Percentiles rank a stretch among this genome's conserved stretches.
Evolutionary conservation across 108 stramenopile genomes (phyloP).

Genomic region (Pseudonitzschia multiseries): DNA sequence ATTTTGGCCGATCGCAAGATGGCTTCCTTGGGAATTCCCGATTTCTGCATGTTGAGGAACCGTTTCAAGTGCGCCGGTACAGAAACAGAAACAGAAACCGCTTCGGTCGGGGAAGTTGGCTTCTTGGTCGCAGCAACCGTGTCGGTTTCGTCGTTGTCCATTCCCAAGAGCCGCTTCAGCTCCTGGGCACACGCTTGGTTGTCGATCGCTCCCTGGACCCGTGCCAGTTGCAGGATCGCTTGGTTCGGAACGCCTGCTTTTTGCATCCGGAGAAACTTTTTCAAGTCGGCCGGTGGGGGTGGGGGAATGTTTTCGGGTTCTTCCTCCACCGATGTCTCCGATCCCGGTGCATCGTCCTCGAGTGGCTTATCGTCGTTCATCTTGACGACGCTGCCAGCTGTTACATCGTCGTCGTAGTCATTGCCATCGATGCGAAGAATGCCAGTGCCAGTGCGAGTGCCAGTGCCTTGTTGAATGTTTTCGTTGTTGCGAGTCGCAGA

Average conservation of each 20-base stretch:
- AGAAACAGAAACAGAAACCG: too few species aligned
- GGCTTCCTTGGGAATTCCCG: background rate
- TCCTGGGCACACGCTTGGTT: background rate
- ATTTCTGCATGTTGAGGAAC: background rate
- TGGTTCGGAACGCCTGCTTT: slow-evolving; percentile 1
- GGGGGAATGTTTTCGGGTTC: background rate
- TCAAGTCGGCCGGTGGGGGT: background rate
- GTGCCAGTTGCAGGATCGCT: background rate
- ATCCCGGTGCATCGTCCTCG: background rate
- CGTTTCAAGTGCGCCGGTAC: background rate
- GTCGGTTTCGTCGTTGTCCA: background rate
- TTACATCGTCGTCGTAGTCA: too few species aligned
- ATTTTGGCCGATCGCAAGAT: background rate
- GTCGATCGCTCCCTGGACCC: background rate
- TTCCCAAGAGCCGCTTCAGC: background rate
- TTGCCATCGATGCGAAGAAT: too few species aligned
- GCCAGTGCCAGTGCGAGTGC: too few species aligned
- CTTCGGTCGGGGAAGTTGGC: background rate
- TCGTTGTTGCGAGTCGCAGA: background rate
- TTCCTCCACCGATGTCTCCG: background rate
- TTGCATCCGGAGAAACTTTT: background rate
- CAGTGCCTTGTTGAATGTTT: too few species aligned
- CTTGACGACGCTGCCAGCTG: too few species aligned
- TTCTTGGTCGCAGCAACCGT: background rate
- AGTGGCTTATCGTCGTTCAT: background rate